phyloP scores from a whole-genome alignment of 148 eudicot genomes.

The Gaultheria prostrata region DNA sequence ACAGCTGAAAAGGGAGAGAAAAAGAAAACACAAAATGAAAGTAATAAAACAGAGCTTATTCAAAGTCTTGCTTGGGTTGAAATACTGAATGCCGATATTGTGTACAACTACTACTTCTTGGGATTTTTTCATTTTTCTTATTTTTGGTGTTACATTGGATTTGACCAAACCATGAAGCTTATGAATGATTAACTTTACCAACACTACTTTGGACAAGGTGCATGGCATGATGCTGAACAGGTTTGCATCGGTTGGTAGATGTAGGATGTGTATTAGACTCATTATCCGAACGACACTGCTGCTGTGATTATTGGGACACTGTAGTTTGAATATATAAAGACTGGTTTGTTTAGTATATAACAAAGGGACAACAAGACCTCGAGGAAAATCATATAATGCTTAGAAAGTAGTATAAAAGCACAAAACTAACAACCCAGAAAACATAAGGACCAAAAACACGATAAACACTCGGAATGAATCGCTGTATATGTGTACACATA shows the following conservation, averaged over 20 bases:
- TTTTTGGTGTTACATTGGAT: too few species aligned
- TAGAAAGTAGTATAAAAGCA: too few species aligned
- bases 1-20: slow-evolving; percentile 48
- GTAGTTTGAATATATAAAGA: background rate
- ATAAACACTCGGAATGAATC: too few species aligned
- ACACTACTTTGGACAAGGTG: background rate
- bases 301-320: background rate
- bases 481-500: too few species aligned
- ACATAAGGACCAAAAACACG: too few species aligned
- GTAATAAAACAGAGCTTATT: background rate
- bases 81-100: background rate
- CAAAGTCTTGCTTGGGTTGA: background rate
- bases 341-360: background rate
- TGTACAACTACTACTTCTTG: too few species aligned
- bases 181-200: background rate
- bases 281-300: background rate
- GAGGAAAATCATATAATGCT: background rate
- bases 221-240: background rate
- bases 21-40: background rate
- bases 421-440: too few species aligned
- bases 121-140: too few species aligned
- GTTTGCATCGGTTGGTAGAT: background rate
- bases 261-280: background rate
- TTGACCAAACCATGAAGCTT: too few species aligned
- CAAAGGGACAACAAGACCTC: background rate